Evolutionary conservation across 768 basidiomycete genomes (phyloP).

Genomic region (Tubosaeta sp.): DNA sequence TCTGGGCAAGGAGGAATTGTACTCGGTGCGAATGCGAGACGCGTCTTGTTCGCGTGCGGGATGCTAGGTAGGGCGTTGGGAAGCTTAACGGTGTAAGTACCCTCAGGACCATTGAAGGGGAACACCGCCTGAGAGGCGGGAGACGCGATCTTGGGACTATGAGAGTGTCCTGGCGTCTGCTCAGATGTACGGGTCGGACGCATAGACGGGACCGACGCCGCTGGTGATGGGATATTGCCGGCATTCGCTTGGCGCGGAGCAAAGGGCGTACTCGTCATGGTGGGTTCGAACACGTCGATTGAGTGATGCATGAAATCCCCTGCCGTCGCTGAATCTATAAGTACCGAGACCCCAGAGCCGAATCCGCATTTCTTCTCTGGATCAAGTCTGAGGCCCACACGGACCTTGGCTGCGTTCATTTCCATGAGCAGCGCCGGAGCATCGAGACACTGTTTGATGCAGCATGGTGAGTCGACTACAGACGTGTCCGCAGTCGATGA

Average conservation of each 20-base stretch:
- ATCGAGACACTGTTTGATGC: constrained; percentile 6
- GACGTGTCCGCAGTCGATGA: constrained; percentile 20
- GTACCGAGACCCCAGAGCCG: not conserved
- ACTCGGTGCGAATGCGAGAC: not conserved
- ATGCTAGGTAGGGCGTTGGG: not conserved
- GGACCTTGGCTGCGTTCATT: not conserved
- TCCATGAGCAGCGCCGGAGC: constrained; percentile 3
- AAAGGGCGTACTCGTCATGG: constrained; percentile 16
- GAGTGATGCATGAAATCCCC: not conserved
- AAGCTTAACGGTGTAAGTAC: constrained; percentile 14
- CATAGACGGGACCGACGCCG: not conserved
- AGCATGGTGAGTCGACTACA: constrained; percentile 21
- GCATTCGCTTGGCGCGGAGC: not conserved
- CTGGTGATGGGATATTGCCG: not conserved
- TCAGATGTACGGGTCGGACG: not conserved
- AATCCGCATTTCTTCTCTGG: not conserved
- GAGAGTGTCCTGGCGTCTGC: not conserved
- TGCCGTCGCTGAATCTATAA: not conserved
- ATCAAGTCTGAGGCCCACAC: not conserved
- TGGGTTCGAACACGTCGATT: constrained; percentile 10
- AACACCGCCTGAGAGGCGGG: not conserved
- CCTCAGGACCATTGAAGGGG: constrained; percentile 1
- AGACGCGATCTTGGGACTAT: not conserved
- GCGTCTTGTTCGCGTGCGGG: not conserved
- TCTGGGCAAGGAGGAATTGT: not conserved